phyloP scores from a whole-genome alignment of 495 filamentous ascomycete genomes.

The Bacidia gigantensis region DNA sequence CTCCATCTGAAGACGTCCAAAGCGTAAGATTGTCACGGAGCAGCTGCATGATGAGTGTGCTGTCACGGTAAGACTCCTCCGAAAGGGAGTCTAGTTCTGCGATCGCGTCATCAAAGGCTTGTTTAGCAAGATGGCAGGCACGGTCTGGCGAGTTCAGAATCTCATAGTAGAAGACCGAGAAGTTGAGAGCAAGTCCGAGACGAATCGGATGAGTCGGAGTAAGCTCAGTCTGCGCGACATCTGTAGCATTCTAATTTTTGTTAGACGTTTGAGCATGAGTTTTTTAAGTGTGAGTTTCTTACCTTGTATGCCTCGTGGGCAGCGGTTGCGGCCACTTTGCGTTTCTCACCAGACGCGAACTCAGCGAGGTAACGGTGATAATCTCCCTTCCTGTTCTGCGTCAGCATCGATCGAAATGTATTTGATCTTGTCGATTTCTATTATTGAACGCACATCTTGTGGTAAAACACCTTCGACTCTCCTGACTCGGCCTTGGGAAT shows the following conservation, averaged over 20 bases:
- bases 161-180: conserved; percentile 99
- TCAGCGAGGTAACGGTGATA: conserved; percentile 99
- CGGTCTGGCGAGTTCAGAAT: conserved; percentile 98
- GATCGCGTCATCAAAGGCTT: conserved; percentile 98
- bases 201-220: conserved; percentile 98
- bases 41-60: conserved; percentile 99
- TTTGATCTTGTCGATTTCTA: background rate
- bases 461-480: conserved; percentile 99
- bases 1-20: conserved; percentile 94
- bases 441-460: conserved; percentile 87
- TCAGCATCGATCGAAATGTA: background rate
- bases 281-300: conserved; percentile 12
- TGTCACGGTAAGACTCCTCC: conserved; percentile 98
- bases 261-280: conserved; percentile 1
- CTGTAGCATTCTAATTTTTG: conserved; percentile 72
- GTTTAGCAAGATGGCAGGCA: conserved; percentile 97
- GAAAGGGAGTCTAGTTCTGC: conserved; percentile 97
- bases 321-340: conserved; percentile 89
- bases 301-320: conserved; percentile 99
- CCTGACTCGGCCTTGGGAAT: conserved; percentile 97
- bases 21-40: conserved; percentile 98
- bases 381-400: conserved; percentile 79
- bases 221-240: conserved; percentile 93
- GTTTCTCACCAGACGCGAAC: conserved; percentile 97
- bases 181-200: conserved; percentile 95